Evolutionary conservation across 2,329 filamentous ascomycete species (phyloP).

Genomic region (Chrysoporthe deuterocubensis): DNA sequence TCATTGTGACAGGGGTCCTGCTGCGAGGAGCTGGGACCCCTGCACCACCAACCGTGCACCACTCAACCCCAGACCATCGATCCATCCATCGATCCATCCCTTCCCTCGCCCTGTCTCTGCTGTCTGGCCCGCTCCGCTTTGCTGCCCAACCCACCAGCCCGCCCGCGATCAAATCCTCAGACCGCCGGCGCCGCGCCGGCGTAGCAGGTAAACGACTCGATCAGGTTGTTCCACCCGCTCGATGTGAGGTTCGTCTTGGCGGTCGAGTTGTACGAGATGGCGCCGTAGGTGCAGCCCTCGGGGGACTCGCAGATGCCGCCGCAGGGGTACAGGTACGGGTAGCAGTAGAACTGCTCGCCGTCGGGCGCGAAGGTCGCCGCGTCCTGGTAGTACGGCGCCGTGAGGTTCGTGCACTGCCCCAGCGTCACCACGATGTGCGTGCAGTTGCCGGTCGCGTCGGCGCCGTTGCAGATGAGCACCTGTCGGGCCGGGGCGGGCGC

Average conservation of each 20-base stretch:
- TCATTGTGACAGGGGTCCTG: constrained; percentile 18
- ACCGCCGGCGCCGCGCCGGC: not conserved
- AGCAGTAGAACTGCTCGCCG: constrained; percentile 53
- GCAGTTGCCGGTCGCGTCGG: constrained; percentile 54
- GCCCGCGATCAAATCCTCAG: not conserved
- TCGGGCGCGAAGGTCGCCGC: constrained; percentile 56
- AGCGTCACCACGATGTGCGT: constrained; percentile 48
- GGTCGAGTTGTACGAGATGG: constrained; percentile 49
- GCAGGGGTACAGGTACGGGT: constrained; percentile 48
- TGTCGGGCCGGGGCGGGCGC: constrained; percentile 31
- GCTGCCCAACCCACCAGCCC: too few species aligned
- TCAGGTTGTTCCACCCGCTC: constrained; percentile 46
- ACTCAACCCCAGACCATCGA: not conserved
- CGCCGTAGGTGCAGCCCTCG: constrained; percentile 56
- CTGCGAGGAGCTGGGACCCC: not conserved
- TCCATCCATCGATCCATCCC: constrained; percentile 1
- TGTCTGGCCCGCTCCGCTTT: too few species aligned
- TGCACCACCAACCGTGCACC: not conserved
- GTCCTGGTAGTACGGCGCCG: constrained; percentile 45
- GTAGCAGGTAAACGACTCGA: constrained; percentile 44
- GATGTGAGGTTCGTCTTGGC: constrained; percentile 54
- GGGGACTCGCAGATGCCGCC: constrained; percentile 52
- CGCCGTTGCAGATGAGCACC: constrained; percentile 56
- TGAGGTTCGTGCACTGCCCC: constrained; percentile 51
- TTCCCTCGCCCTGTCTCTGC: not conserved